Percentiles rank a stretch among this genome's conserved stretches.
Evolutionary conservation across 371 early-diverging fungal species (phyloP).

Genomic region (Zopfochytrium polystomum): DNA sequence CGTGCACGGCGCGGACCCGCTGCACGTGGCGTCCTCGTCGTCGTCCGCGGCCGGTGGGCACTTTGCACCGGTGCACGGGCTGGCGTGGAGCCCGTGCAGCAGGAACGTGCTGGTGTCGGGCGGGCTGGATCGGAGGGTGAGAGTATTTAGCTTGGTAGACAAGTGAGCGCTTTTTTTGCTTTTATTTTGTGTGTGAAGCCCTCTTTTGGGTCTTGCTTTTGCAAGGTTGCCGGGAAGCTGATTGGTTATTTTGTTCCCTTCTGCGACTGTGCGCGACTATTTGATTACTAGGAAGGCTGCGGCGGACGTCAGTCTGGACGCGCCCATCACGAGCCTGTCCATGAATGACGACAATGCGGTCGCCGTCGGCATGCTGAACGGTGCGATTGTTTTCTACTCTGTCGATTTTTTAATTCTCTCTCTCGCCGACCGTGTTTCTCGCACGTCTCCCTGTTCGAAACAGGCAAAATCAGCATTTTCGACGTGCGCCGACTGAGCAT

Average conservation of each 20-base stretch:
- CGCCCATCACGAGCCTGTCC: constrained; percentile 28
- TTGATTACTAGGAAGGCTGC: background rate
- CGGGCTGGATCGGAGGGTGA: constrained; percentile 49
- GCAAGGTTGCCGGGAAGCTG: background rate
- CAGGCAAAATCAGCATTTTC: constrained; percentile 30
- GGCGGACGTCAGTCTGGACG: constrained; percentile 44
- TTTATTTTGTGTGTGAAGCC: background rate
- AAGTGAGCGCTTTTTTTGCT: constrained; percentile 21
- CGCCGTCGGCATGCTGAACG: constrained; percentile 31
- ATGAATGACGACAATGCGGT: constrained; percentile 36
- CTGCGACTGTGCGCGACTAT: background rate
- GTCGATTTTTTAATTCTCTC: background rate
- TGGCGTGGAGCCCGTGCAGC: constrained; percentile 56
- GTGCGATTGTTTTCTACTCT: constrained; percentile 12
- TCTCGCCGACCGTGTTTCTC: background rate
- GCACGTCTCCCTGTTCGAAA: background rate
- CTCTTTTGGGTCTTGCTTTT: background rate
- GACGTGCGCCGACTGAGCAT: constrained; percentile 30
- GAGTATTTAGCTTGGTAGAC: constrained; percentile 46
- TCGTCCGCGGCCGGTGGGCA: constrained; percentile 49
- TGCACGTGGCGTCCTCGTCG: no score
- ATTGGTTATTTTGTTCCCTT: background rate
- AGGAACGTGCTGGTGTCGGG: constrained; percentile 48
- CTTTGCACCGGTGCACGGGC: constrained; percentile 43
- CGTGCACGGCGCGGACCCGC: constrained; percentile 31